Evolutionary conservation across 257 asterid species (phyloP).

Genomic region (Penstemon barbatus): DNA sequence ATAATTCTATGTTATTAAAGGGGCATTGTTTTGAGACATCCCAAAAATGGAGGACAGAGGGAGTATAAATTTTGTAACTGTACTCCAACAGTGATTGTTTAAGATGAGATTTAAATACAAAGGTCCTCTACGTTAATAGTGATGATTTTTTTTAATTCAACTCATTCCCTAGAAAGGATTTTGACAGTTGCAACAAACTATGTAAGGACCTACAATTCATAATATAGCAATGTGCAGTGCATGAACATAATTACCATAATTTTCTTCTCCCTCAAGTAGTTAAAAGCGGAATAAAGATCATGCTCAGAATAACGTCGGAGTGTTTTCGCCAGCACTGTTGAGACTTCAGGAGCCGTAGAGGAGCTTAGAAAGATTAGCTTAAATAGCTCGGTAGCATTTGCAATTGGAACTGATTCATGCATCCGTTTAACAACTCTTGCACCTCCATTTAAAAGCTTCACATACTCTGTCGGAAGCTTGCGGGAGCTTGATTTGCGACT

Average conservation of each 20-base stretch:
- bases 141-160: conserved; percentile 3
- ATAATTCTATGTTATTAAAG: too few relatives aligned
- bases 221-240: conserved; percentile 11
- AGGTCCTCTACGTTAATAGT: background rate
- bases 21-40: too few relatives aligned
- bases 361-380: conserved; percentile 86
- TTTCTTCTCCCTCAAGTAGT: conserved; percentile 83
- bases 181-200: conserved; percentile 14
- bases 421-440: conserved; percentile 45
- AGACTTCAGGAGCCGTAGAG: conserved; percentile 69
- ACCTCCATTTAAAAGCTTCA: conserved; percentile 50
- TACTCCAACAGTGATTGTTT: background rate
- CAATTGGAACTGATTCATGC: conserved; percentile 81
- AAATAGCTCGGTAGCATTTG: conserved; percentile 92
- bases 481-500: conserved; percentile 52
- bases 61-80: background rate
- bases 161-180: conserved; percentile 18
- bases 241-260: conserved; percentile 61
- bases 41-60: too few relatives aligned
- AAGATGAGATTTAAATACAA: conserved; percentile 14
- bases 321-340: conserved; percentile 78
- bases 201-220: conserved; percentile 6
- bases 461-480: conserved; percentile 48
- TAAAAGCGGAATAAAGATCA: conserved; percentile 94
- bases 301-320: conserved; percentile 92